These are phyloP conservation scores for Ceratocystis lukuohia DNA, from an alignment of 2,329 filamentous ascomycete genomes.

Conservation along the genomic window DNA sequence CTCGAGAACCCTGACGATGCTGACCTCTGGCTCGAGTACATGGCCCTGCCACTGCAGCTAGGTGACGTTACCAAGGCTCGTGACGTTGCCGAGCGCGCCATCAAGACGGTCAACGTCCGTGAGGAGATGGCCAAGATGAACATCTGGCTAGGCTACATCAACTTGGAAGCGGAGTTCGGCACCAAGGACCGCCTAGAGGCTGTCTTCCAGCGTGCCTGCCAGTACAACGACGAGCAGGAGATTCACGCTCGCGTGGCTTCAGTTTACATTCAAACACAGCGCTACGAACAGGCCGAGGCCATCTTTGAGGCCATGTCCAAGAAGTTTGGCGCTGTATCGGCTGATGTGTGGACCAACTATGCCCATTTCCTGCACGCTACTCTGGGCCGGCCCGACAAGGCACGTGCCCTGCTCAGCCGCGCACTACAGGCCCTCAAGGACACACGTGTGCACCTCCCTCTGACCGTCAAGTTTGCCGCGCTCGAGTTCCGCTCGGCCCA, in stretches of 20 bases:
- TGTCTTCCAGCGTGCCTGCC: conserved; percentile 81
- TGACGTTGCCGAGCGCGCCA: conserved; percentile 77
- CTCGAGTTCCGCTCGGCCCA: conserved; percentile 77
- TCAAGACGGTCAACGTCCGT: conserved; percentile 79
- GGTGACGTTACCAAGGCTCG: conserved; percentile 80
- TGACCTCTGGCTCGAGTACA: conserved; percentile 87
- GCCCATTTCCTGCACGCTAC: conserved; percentile 80
- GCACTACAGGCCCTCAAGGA: conserved; percentile 68
- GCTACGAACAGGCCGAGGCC: conserved; percentile 73
- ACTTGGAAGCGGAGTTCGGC: conserved; percentile 84
- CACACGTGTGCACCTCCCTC: conserved; percentile 45
- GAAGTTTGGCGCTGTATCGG: conserved; percentile 71
- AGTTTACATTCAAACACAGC: conserved; percentile 88
- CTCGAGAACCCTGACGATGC: conserved; percentile 90
- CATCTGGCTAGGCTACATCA: conserved; percentile 87
- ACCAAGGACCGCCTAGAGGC: conserved; percentile 70
- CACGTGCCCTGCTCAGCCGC: conserved; percentile 63
- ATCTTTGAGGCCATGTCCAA: conserved; percentile 79
- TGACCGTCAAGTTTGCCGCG: conserved; percentile 78
- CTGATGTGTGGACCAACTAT: conserved; percentile 85
- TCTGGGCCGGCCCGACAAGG: conserved; percentile 54
- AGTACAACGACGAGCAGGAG: conserved; percentile 84
- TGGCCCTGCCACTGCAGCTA: conserved; percentile 94
- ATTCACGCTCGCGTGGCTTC: conserved; percentile 80
- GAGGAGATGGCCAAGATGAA: conserved; percentile 90